Evolutionary conservation across 352 stramenopile genomes (phyloP), one percentile per base, ranked within the genome.

Genomic region (Phytophthora pini): DNA sequence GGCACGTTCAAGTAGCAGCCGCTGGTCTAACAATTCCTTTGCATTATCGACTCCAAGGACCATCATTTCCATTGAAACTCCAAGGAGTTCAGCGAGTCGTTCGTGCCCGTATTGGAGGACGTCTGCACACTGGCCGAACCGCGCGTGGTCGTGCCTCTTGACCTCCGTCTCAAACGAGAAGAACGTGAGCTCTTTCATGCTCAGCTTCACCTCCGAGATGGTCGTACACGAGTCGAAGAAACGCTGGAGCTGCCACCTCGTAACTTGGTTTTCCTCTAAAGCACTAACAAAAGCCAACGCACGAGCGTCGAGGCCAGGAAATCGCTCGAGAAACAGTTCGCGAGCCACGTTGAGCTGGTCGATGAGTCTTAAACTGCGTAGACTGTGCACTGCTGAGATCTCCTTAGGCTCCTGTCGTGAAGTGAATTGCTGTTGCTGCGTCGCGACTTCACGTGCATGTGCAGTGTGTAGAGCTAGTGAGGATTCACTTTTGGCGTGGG

Each of bases 41-140:
- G 1, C 43, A 32, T 55, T 49, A 9, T 68, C 44, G 15, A 61
- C 24, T 8, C 72, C 68, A 15, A 84, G 65, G 24, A 69, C 70
- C 17, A 87, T 58, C 3, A 58, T 34, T 32, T 87, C 76, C 26
- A 86, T 61, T 3, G 83, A 68, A 17, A 93, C 54, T 1, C 53
- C 52, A 4, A 92, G 20, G 4, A 95, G 50, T 47, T 88, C 86
- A 6, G 72, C 70, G 7, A 92, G 58, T 6, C 83, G 68, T 58
- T 95, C 87, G 51, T 80, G 77, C 0, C 77, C 84, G 20, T 77
- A 84, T 56, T 92, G 85, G 13, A 93, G 46, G 5, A 83, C 43
- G 13, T 94, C 87, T n/a, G 52, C 54, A 32, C 72, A 84, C 15
- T 69, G 60, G 0, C 53, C 38, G 20, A 84, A 87, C 3, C 84